Percentiles rank a stretch among this genome's conserved stretches.
phyloP scores from a whole-genome alignment of 2,329 filamentous ascomycete species.

The Fusarium sterilihyphosum region DNA sequence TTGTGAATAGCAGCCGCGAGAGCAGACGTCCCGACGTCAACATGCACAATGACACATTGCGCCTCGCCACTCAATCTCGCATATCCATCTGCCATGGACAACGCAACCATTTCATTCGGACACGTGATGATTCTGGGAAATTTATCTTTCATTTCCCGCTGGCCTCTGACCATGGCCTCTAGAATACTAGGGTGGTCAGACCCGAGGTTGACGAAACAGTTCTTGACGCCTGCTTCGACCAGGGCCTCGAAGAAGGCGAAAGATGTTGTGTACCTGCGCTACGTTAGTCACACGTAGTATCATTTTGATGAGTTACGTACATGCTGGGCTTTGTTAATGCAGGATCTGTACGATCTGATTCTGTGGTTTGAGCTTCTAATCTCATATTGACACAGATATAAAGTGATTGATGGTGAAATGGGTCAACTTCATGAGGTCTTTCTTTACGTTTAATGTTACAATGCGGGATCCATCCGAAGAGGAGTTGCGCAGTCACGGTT shows the following conservation, averaged over 20 bases:
- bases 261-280: constrained; percentile 3
- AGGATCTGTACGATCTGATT: not conserved
- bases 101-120: constrained; percentile 45
- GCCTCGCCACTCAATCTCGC: constrained; percentile 44
- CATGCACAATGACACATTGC: constrained; percentile 43
- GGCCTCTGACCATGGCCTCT: constrained; percentile 41
- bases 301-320: rapidly evolving
- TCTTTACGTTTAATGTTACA: not conserved
- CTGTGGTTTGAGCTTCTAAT: not conserved
- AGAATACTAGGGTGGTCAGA: constrained; percentile 55
- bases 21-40: constrained; percentile 43
- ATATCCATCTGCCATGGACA: constrained; percentile 37
- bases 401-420: not conserved
- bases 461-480: not conserved
- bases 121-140: constrained; percentile 41
- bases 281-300: not conserved
- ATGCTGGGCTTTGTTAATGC: not conserved
- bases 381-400: rapidly evolving
- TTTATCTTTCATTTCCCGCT: constrained; percentile 23
- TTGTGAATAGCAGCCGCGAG: constrained; percentile 44
- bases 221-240: constrained; percentile 54
- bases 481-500: not conserved
- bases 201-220: constrained; percentile 64
- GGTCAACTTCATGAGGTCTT: not conserved
- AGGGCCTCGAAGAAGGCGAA: constrained; percentile 23